Conservation (phyloP, 2,329 filamentous ascomycete species). For the Penicillium sp. region DNA sequence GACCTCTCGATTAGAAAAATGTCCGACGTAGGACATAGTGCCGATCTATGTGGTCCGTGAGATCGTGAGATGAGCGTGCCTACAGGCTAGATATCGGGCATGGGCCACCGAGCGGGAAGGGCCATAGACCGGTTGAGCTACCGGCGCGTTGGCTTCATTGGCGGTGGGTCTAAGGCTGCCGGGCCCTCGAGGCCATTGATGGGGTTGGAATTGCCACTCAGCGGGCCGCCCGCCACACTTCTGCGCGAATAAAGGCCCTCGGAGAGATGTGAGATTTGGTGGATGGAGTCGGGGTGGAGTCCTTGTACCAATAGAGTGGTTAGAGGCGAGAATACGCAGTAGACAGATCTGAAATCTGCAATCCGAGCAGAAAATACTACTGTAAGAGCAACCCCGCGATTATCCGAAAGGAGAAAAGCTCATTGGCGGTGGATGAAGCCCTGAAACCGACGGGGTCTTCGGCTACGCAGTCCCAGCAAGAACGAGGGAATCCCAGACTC, state of each 20-base stretch:
- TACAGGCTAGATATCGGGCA: conserved; percentile 8
- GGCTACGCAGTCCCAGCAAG: not conserved
- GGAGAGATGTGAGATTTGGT: conserved; percentile 5
- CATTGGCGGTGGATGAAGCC: conserved; percentile 6
- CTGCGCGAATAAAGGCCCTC: conserved; percentile 10
- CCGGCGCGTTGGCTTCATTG: conserved; percentile 23
- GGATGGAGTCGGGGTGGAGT: conserved; percentile 4
- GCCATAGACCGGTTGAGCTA: conserved; percentile 17
- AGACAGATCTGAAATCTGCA: not conserved
- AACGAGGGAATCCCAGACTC: not conserved
- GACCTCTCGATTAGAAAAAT: conserved; percentile 13
- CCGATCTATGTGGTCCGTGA: conserved; percentile 10
- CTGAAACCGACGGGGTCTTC: conserved; percentile 9
- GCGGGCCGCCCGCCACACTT: conserved; percentile 27
- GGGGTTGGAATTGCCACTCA: conserved; percentile 22
- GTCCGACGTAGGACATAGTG: conserved; percentile 26
- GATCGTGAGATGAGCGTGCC: conserved; percentile 1
- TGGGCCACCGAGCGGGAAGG: not conserved
- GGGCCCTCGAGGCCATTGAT: conserved; percentile 24
- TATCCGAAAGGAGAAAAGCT: not conserved
- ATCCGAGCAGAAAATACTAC: not conserved
- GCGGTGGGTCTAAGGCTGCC: conserved; percentile 23
- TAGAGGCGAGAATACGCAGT: not conserved
- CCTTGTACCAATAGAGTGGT: conserved; percentile 3
- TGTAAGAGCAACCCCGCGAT: conserved; percentile 1